These are phyloP conservation scores for Termitomyces sp. DNA, from an alignment of 768 basidiomycete genomes.

Conservation along the genomic window DNA sequence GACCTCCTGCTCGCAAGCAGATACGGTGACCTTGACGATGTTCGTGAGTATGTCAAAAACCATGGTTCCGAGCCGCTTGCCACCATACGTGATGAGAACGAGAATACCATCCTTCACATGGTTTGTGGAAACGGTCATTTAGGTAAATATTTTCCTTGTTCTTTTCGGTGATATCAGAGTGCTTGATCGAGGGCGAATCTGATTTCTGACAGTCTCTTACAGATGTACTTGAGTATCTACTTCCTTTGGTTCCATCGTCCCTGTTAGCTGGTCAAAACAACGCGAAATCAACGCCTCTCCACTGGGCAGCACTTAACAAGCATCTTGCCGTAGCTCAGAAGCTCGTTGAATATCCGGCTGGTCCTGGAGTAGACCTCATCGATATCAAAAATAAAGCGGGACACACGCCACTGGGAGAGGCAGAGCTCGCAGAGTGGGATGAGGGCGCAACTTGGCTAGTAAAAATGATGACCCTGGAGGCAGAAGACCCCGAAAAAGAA, in stretches of 20 bases:
- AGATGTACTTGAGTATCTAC: constrained; percentile 78
- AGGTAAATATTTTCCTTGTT: constrained; percentile 46
- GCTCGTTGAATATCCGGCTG: constrained; percentile 53
- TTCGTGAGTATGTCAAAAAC: constrained; percentile 58
- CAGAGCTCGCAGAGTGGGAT: constrained; percentile 76
- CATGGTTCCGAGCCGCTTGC: constrained; percentile 52
- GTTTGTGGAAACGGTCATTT: constrained; percentile 82
- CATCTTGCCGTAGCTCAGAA: constrained; percentile 63
- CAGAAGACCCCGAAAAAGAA: constrained; percentile 34
- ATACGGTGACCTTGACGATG: constrained; percentile 84
- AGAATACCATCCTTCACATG: constrained; percentile 86
- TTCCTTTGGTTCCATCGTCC: constrained; percentile 53
- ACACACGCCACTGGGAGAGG: constrained; percentile 76
- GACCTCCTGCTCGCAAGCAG: constrained; percentile 82
- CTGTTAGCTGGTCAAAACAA: constrained; percentile 63
- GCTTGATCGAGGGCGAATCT: constrained; percentile 23
- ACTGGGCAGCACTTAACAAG: constrained; percentile 88
- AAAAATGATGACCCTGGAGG: constrained; percentile 72
- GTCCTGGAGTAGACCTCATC: constrained; percentile 66
- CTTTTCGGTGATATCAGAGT: constrained; percentile 7
- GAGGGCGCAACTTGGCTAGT: constrained; percentile 85
- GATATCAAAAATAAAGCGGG: constrained; percentile 75
- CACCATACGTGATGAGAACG: constrained; percentile 65
- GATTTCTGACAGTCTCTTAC: constrained; percentile 42
- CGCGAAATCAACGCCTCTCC: constrained; percentile 79